phyloP scores from a whole-genome alignment of 345 rosid species.

The Gossypium sturtianum region DNA sequence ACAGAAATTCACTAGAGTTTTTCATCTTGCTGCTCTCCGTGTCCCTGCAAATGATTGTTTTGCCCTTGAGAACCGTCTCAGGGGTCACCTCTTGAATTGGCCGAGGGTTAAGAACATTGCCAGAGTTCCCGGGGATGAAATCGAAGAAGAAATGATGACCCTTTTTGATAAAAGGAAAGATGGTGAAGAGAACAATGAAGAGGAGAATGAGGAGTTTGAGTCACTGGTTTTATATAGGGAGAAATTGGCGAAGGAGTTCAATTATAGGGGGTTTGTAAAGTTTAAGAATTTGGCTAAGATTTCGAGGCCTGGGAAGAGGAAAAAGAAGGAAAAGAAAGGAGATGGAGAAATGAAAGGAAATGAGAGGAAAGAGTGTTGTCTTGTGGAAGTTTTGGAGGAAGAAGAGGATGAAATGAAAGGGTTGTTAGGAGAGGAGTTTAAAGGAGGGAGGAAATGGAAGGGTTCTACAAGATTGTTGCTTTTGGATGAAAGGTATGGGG shows the following conservation, averaged over 20 bases:
- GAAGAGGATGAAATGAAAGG: slow-evolving; percentile 48
- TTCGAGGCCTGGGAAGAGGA: slow-evolving; percentile 62
- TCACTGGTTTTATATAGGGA: slow-evolving; percentile 4
- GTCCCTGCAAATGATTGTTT: slow-evolving; percentile 4
- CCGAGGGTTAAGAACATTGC: slow-evolving; percentile 14
- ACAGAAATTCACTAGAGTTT: slow-evolving; percentile 38
- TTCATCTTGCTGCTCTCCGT: slow-evolving; percentile 7
- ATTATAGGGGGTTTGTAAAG: slow-evolving; percentile 54
- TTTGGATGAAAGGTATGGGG: slow-evolving; percentile 62
- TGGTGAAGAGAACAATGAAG: background rate
- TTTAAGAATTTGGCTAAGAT: slow-evolving; percentile 80
- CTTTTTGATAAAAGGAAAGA: background rate
- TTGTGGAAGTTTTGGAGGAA: slow-evolving; percentile 39
- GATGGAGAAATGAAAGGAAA: slow-evolving; percentile 25
- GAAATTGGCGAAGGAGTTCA: slow-evolving; percentile 48
- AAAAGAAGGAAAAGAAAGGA: slow-evolving; percentile 25
- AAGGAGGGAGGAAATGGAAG: slow-evolving; percentile 57
- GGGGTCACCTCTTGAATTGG: slow-evolving; percentile 16
- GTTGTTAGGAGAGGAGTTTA: slow-evolving; percentile 64
- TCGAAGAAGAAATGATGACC: slow-evolving; percentile 3
- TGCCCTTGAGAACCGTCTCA: slow-evolving; percentile 8
- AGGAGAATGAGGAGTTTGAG: background rate
- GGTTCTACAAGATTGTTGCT: slow-evolving; percentile 86
- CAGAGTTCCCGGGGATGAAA: slow-evolving; percentile 9
- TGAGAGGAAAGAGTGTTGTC: slow-evolving; percentile 35